phyloP scores from a whole-genome alignment of 106 monocot genomes.

The Chionographis japonica region DNA sequence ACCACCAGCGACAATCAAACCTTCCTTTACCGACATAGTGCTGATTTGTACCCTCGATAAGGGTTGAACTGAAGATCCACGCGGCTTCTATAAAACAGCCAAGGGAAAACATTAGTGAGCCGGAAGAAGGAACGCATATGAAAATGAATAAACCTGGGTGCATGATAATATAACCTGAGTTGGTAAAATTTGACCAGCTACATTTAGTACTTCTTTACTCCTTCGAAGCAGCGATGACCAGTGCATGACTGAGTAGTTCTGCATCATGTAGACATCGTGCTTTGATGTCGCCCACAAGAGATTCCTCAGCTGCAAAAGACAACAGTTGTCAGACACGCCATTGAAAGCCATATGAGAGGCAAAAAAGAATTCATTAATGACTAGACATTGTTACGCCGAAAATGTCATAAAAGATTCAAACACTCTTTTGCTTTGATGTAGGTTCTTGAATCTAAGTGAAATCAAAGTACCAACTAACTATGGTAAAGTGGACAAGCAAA shows the following conservation, averaged over 20 bases:
- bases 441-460: too few relatives aligned
- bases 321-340: slow-evolving; percentile 5
- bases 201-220: slow-evolving; percentile 70
- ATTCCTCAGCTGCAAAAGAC: slow-evolving; percentile 70
- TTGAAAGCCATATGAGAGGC: background rate
- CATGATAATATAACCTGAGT: slow-evolving; percentile 18
- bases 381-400: too few relatives aligned
- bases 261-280: slow-evolving; percentile 74
- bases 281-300: slow-evolving; percentile 91
- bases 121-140: too few relatives aligned
- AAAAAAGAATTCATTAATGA: background rate
- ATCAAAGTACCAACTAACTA: too few relatives aligned
- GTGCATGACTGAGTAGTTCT: slow-evolving; percentile 71
- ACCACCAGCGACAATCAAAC: slow-evolving; percentile 75
- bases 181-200: slow-evolving; percentile 54
- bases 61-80: slow-evolving; percentile 26
- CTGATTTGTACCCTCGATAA: slow-evolving; percentile 71
- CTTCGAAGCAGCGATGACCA: slow-evolving; percentile 65
- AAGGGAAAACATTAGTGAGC: background rate
- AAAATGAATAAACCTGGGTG: too few relatives aligned
- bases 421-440: too few relatives aligned
- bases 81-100: slow-evolving; percentile 28
- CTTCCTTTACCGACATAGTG: slow-evolving; percentile 66
- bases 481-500: too few relatives aligned
- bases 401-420: too few relatives aligned